Evolutionary conservation across 441 rosid genomes (phyloP), one percentile per base, ranked within the genome.

Genomic region (Erysimum pusillum): DNA sequence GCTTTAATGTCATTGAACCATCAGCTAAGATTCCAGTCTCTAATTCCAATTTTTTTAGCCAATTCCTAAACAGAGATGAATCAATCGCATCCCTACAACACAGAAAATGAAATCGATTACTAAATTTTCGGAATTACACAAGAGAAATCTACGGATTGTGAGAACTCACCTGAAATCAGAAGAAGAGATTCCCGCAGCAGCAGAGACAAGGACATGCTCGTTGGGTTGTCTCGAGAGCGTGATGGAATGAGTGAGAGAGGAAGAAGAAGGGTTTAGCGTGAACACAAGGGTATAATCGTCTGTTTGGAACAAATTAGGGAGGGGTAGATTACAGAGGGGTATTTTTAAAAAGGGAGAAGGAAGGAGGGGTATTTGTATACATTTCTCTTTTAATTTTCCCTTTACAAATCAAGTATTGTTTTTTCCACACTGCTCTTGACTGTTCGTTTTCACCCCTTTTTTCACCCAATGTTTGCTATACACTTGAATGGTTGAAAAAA

Each of bases 21-120:
- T 61, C 74, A 68, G 93, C 83, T 77, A 95, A 87, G 66, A 92
- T 85, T 71, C 99, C 97, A 76, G 67, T 80, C 67, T 89, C 86
- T 62, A 85, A 83, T 82, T 91, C 93, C 89, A 95, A 69, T 76
- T 87, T 92, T 71, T 80, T 82, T 36, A 92, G 78, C 98, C 99
- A 95, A 59, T 88, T 93, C 83, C 76, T 87, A 80, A 95, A 95
- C 82, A 95, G 68, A 28, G 85, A 87, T 54, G 94, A 92, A 15
- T 86, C 97, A 18, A 89, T 74, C 14, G 94, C 99, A 45, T 59
- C 70, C 82, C 96, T 92, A 81, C 11, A 46, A 12, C 13, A 10
- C 13, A 73, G 1, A 22, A 8, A 9, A 13, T 6, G 28, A 63
- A 41, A 5, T 8, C 11, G 13, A 25, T 10, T 36, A 38, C 14